phyloP scores from a whole-genome alignment of 2,329 filamentous ascomycete species.

The Mycosphaerelloides madeirae region DNA sequence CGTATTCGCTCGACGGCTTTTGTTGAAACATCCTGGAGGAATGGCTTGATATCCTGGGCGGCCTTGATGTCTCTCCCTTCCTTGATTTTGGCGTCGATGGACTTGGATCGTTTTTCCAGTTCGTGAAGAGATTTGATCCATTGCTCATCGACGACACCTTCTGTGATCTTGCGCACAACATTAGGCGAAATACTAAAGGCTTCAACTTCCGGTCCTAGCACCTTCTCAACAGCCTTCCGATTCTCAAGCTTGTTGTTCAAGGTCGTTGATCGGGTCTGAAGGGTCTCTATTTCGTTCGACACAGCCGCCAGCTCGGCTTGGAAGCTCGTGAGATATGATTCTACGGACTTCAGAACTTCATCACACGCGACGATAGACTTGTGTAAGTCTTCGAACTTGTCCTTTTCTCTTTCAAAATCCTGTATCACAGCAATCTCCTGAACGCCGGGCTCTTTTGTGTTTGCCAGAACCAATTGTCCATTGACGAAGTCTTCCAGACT shows the following conservation, averaged over 20 bases:
- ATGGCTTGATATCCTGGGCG: conserved; percentile 73
- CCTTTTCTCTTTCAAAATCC: conserved; percentile 70
- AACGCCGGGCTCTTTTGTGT: conserved; percentile 23
- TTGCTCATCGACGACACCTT: conserved; percentile 81
- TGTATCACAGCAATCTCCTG: conserved; percentile 23
- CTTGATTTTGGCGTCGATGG: conserved; percentile 63
- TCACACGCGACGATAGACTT: conserved; percentile 85
- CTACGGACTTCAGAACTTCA: conserved; percentile 86
- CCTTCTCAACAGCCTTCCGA: conserved; percentile 80
- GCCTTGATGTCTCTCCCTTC: conserved; percentile 66
- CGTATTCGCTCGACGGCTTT: conserved; percentile 93
- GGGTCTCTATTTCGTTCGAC: conserved; percentile 88
- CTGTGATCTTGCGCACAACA: conserved; percentile 77
- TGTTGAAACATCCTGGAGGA: conserved; percentile 76
- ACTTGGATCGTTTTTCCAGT: conserved; percentile 70
- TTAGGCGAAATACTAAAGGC: conserved; percentile 83
- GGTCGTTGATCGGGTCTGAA: conserved; percentile 79
- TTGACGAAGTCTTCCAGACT: conserved; percentile 68
- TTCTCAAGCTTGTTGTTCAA: conserved; percentile 84
- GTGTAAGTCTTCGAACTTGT: conserved; percentile 86
- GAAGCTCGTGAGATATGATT: conserved; percentile 86
- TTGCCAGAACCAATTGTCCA: conserved; percentile 21
- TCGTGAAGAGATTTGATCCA: conserved; percentile 83
- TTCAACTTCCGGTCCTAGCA: conserved; percentile 82
- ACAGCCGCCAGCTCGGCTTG: conserved; percentile 88